These are phyloP conservation scores for Trametes meyenii DNA, from an alignment of 768 basidiomycete genomes.

Conservation along the genomic window DNA sequence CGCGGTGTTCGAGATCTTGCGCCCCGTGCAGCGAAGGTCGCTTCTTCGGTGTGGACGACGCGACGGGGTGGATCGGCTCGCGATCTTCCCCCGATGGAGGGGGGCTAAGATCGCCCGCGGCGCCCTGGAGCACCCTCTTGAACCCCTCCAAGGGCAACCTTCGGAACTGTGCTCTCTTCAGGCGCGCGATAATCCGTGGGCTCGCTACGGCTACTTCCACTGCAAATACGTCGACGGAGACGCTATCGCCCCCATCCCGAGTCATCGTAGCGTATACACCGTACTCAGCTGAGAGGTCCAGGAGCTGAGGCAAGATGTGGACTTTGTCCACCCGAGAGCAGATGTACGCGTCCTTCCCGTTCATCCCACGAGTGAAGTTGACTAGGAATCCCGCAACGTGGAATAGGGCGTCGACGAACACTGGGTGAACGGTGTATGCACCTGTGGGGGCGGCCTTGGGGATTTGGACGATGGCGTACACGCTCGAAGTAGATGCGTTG, in stretches of 20 bases:
- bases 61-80: not conserved
- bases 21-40: not conserved
- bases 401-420: slow-evolving; percentile 68
- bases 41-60: not conserved
- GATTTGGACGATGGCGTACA: slow-evolving; percentile 50
- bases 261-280: slow-evolving; percentile 42
- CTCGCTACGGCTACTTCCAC: slow-evolving; percentile 39
- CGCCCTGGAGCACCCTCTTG: slow-evolving; percentile 10
- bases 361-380: slow-evolving; percentile 53
- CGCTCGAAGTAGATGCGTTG: slow-evolving; percentile 50
- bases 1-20: not conserved
- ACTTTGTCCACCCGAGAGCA: slow-evolving; percentile 58
- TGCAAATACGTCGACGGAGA: slow-evolving; percentile 53
- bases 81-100: not conserved
- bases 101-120: not conserved
- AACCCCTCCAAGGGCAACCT: slow-evolving; percentile 55
- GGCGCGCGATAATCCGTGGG: slow-evolving; percentile 51
- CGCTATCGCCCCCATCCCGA: not conserved
- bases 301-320: slow-evolving; percentile 45
- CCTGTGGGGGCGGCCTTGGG: slow-evolving; percentile 37
- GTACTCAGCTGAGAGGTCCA: slow-evolving; percentile 47
- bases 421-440: slow-evolving; percentile 49
- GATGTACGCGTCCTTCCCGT: slow-evolving; percentile 54
- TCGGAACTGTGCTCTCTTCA: slow-evolving; percentile 63
- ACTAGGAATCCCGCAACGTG: slow-evolving; percentile 73